Conservation (phyloP, 2,329 filamentous ascomycete species). For the Cucurbitaria berberidis region DNA sequence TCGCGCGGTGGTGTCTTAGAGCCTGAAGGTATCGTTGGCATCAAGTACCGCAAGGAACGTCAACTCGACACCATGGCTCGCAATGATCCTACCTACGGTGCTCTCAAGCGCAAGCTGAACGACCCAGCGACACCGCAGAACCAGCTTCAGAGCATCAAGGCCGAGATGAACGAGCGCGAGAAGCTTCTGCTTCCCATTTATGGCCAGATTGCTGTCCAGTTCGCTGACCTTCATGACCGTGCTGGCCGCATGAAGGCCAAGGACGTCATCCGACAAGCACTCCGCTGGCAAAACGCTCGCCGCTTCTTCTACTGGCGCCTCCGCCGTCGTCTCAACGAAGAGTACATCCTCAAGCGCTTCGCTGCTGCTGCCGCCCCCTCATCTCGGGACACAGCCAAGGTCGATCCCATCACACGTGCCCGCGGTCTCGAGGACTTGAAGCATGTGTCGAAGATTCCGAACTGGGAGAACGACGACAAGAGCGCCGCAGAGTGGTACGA, state of each 20-base stretch:
- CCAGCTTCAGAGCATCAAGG: constrained; percentile 78
- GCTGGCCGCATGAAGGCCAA: constrained; percentile 98
- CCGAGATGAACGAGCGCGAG: constrained; percentile 83
- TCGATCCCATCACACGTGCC: constrained; percentile 59
- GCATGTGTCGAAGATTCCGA: constrained; percentile 79
- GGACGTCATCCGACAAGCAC: constrained; percentile 82
- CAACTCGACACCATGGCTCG: constrained; percentile 98
- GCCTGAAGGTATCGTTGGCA: constrained; percentile 96
- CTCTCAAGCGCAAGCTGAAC: constrained; percentile 78
- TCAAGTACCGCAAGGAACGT: constrained; percentile 98
- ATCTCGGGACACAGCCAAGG: constrained; percentile 43
- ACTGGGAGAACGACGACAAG: constrained; percentile 80
- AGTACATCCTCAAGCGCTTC: constrained; percentile 95
- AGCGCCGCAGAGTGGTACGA: constrained; percentile 95
- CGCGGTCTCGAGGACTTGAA: constrained; percentile 76
- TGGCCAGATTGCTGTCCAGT: constrained; percentile 92
- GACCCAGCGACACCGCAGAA: constrained; percentile 73
- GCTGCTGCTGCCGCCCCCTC: constrained; percentile 53
- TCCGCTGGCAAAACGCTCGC: constrained; percentile 87
- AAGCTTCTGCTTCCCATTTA: constrained; percentile 91
- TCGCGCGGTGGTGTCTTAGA: constrained; percentile 96
- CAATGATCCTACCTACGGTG: constrained; percentile 81
- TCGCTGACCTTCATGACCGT: constrained; percentile 95
- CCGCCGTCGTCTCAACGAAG: constrained; percentile 93
- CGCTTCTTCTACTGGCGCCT: constrained; percentile 99